Base-by-base conservation (phyloP, 2,329 filamentous ascomycete genomes). In the Ascomycota sp. region DNA sequence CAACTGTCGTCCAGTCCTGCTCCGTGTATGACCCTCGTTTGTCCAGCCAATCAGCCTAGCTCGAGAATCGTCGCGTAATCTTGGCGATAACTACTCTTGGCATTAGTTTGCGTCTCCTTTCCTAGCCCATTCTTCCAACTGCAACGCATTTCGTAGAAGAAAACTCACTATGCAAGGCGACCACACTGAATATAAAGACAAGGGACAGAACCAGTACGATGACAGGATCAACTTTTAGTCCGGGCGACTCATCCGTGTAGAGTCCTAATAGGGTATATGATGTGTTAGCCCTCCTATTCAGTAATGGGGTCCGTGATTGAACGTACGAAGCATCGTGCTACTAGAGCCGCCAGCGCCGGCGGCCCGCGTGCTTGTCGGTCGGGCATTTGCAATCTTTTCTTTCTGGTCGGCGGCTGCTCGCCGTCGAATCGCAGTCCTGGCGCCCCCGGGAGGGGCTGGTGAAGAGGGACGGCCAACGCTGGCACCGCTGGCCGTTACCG, bases 151-250 rank as follows among this genome's bases (percentile, higher is more conserved):
- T 7, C 11, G 4, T 8, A 11, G 31, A 32, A 9, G 9, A 4
- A 3, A 24, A 66, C 81, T 47, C 73, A 95, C 89, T 83, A 63
- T 98, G 89, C 52, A 98, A 68, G 46, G 83, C 84, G 50, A 98
- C 89, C 52, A 98, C 89, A 51, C 79, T 89, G 64, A 98, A 93
- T 59, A 98, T 98, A 60, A 98, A 98, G 41, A 92, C 89, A 48
- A 98, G 72, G 50, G 82, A 92, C 47, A 98, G 68, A 45, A 93
- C 89, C 51, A 98, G 69, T 42, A 98, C 86, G 43, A 98, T 84
- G 38, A 98, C 89, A 16, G 89, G 89, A 56, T 98, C 89, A 43
- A 98, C 89, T 66, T 93, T 92, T 49, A 98, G 66, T 40, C 89
- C 89, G 38, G 89, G 89, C 43, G 81, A 92, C 65, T 98, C 89